Evolutionary conservation across 768 basidiomycete species (phyloP).

Genomic region (Mycena crocata): DNA sequence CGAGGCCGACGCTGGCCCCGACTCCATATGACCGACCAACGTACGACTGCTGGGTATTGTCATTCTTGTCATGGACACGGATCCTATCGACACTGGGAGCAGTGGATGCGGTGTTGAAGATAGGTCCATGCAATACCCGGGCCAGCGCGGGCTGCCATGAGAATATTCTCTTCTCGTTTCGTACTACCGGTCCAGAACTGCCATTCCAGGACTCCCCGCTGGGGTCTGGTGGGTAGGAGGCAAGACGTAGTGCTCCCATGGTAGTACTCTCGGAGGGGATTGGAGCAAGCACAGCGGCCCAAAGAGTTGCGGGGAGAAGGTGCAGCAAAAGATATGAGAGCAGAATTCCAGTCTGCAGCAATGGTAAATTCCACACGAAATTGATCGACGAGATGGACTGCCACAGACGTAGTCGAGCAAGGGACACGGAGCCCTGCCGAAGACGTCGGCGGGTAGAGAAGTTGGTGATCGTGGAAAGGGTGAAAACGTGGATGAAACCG

Average conservation of each 20-base stretch:
- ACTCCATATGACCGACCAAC: too few relatives aligned
- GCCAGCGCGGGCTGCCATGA: too few relatives aligned
- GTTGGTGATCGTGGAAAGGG: conserved; percentile 5
- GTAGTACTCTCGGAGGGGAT: not conserved
- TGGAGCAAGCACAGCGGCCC: conserved; percentile 3
- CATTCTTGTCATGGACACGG: too few relatives aligned
- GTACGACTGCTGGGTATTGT: too few relatives aligned
- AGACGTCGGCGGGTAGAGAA: not conserved
- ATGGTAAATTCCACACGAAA: not conserved
- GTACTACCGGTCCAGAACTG: not conserved
- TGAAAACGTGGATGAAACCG: conserved; percentile 4
- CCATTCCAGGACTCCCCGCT: not conserved
- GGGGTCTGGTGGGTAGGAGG: not conserved
- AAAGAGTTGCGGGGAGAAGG: conserved; percentile 7
- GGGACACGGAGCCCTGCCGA: not conserved
- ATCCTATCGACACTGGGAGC: too few relatives aligned
- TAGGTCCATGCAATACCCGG: too few relatives aligned
- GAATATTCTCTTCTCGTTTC: not conserved
- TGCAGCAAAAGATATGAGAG: conserved; percentile 1
- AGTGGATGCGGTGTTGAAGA: too few relatives aligned
- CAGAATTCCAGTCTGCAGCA: not conserved
- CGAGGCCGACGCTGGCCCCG: too few relatives aligned
- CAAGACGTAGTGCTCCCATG: not conserved
- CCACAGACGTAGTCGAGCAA: not conserved
- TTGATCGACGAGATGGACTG: not conserved